Percentiles rank a stretch among this genome's conserved stretches.
Conservation (phyloP, 371 early-diverging fungal species). For the Umbelopsis sp. region DNA sequence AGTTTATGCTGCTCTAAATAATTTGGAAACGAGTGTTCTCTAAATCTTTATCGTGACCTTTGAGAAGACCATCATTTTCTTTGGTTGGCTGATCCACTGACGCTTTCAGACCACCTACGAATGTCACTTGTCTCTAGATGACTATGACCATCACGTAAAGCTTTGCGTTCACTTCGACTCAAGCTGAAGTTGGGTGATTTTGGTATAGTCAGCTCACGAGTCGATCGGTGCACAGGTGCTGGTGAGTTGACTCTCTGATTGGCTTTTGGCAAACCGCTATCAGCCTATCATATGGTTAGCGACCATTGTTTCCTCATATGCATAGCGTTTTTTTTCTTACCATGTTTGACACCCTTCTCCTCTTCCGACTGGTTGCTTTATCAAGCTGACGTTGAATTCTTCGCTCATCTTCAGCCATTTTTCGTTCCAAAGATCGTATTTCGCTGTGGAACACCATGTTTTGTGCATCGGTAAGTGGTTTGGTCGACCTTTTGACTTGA, state of each 20-base stretch:
- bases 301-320: neutral
- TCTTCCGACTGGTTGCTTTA: constrained; percentile 29
- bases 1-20: too few species aligned
- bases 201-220: neutral
- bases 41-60: too few species aligned
- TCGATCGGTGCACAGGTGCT: neutral
- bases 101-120: neutral
- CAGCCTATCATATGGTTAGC: neutral
- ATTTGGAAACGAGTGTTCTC: too few species aligned
- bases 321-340: neutral
- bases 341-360: neutral
- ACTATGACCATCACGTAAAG: neutral
- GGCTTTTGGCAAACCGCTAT: neutral
- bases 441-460: constrained; percentile 38
- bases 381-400: constrained; percentile 30
- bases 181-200: constrained; percentile 10
- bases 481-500: constrained; percentile 39
- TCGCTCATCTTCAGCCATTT: constrained; percentile 44
- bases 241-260: neutral
- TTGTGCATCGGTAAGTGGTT: constrained; percentile 45
- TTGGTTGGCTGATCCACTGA: neutral
- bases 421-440: constrained; percentile 46
- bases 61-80: neutral
- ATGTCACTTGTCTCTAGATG: neutral
- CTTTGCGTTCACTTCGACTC: constrained; percentile 5